Percentiles rank a stretch among this genome's conserved stretches.
phyloP scores from a whole-genome alignment of 164 flowering plant species.

The Cinnamomum chago region DNA sequence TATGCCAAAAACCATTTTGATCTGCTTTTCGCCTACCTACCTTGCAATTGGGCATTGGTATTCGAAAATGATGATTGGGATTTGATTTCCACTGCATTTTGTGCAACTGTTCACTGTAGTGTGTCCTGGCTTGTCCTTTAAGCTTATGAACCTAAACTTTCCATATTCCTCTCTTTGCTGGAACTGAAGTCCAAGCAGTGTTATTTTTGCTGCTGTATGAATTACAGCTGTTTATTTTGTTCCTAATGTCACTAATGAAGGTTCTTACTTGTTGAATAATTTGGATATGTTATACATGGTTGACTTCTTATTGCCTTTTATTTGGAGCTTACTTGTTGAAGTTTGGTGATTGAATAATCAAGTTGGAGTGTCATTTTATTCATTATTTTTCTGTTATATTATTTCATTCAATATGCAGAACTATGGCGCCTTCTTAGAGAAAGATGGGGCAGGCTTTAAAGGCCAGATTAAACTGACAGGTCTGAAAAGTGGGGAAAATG shows the following conservation, averaged over 20 bases:
- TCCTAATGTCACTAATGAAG: too few species aligned
- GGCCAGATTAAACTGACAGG: slow-evolving; percentile 67
- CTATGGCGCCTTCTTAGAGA: slow-evolving; percentile 85
- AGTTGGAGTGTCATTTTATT: neutral
- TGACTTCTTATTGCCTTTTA: neutral
- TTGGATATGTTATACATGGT: neutral
- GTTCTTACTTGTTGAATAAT: too few species aligned
- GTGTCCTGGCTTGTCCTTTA: too few species aligned
- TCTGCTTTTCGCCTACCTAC: too few species aligned
- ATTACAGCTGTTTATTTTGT: neutral
- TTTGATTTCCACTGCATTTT: too few species aligned
- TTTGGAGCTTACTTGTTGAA: neutral
- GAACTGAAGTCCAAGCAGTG: neutral
- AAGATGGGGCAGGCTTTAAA: slow-evolving; percentile 87
- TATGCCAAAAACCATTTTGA: too few species aligned
- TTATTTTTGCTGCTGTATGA: neutral
- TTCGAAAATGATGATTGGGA: too few species aligned
- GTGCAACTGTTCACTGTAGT: too few species aligned
- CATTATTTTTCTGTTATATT: neutral
- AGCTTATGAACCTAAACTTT: neutral
- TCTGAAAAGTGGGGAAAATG: slow-evolving; percentile 53
- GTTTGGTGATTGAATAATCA: neutral
- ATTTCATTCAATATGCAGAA: slow-evolving; percentile 46
- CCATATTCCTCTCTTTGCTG: neutral
- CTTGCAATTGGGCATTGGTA: too few species aligned